phyloP scores from a whole-genome alignment of 2,329 filamentous ascomycete genomes.

The Microascus cirrosus region DNA sequence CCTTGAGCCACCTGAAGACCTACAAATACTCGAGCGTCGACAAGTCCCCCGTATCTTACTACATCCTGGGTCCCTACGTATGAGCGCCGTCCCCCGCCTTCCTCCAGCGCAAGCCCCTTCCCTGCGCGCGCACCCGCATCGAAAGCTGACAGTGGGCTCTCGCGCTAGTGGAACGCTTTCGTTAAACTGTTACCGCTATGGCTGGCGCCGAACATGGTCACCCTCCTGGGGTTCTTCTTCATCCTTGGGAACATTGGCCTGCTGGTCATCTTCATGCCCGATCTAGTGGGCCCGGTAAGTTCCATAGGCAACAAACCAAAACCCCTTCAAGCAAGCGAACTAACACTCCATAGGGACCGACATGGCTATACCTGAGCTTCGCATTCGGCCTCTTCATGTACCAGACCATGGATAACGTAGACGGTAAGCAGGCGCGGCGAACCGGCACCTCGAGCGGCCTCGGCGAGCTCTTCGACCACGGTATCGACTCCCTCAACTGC shows the following conservation, averaged over 20 bases:
- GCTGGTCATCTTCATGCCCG: slow-evolving; percentile 72
- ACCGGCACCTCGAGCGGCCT: slow-evolving; percentile 92
- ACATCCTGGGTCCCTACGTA: slow-evolving; percentile 94
- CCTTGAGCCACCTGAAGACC: slow-evolving; percentile 77
- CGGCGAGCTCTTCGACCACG: slow-evolving; percentile 96
- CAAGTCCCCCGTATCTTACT: slow-evolving; percentile 85
- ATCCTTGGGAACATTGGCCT: slow-evolving; percentile 73
- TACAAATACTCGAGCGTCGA: slow-evolving; percentile 98
- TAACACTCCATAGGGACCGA: slow-evolving; percentile 48
- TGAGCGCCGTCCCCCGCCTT: slow-evolving; percentile 19
- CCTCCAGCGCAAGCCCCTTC: not conserved
- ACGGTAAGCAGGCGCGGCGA: slow-evolving; percentile 91
- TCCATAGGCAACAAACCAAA: not conserved
- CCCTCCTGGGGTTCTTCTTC: slow-evolving; percentile 87
- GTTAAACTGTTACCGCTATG: slow-evolving; percentile 88
- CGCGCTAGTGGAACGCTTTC: slow-evolving; percentile 81
- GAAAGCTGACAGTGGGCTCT: not conserved
- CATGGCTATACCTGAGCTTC: slow-evolving; percentile 94
- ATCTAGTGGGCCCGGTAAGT: slow-evolving; percentile 77
- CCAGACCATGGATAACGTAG: slow-evolving; percentile 97
- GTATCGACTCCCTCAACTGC: slow-evolving; percentile 96
- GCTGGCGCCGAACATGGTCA: slow-evolving; percentile 97
- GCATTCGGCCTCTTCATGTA: slow-evolving; percentile 96
- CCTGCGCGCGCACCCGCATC: not conserved
- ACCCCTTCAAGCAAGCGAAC: not conserved